Evolutionary conservation across 2,329 filamentous ascomycete species (phyloP), one percentile per base, ranked within the genome.

Genomic region (Trichoderma sp.): DNA sequence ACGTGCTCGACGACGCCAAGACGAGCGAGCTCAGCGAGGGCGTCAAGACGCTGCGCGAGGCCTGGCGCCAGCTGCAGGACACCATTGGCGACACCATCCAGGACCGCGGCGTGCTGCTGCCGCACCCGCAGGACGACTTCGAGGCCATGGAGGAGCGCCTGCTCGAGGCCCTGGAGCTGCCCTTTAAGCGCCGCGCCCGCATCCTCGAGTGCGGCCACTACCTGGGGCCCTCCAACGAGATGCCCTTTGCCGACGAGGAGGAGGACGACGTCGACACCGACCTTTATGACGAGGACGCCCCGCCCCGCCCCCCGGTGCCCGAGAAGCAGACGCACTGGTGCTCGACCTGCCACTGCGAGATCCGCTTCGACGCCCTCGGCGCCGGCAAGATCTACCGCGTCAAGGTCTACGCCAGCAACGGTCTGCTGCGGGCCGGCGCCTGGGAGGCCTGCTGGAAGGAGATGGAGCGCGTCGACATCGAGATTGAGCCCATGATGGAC

Each of bases 401-500:
- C 75, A 95, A 93, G 73, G 89, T 98, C 1, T 99, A 94, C 73
- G 95, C 95, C 0, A 94, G 93, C 60, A 99, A 98, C 76, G 95
- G 95, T 0, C 80, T 98, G 55, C 96, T 99, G 92, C 87, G 88
- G 66, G 89, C 92, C 5, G 92, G 92, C 0, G 94, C 95, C 0
- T 99, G 95, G 95, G 86, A 87, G 5, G 93, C 93, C 2, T 94
- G 92, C 66, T 99, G 94, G 94, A 90, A 87, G 70, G 94, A 98
- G 77, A 99, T 99, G 95, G 95, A 99, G 78, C 86, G 94, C n/a
- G 92, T 98, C 0, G 95, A 99, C 73, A 91, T 96, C 1, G 94
- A 98, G 76, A 86, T 99, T 60, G 87, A 91, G 71, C 90, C 95
- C 3, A 85, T 89, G 72, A 83, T 93, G 12, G 85, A 87, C 19